Evolutionary conservation across 2,329 filamentous ascomycete species (phyloP).

Genomic region (Madurella fahalii): DNA sequence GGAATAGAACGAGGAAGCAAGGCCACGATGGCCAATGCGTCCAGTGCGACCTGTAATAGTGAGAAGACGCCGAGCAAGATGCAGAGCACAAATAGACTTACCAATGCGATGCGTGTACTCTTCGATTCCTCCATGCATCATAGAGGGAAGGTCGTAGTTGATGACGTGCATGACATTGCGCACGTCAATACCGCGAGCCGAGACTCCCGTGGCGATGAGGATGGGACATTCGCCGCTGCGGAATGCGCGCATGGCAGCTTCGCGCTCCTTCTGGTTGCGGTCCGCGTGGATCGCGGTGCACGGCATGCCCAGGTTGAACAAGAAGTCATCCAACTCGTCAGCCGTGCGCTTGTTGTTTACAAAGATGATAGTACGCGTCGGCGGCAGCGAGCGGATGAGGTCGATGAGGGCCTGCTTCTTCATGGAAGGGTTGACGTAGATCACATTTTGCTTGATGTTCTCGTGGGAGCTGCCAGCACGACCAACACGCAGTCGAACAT

Average conservation of each 20-base stretch:
- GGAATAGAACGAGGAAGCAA: constrained; percentile 86
- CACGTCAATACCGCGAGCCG: constrained; percentile 85
- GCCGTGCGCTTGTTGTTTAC: constrained; percentile 75
- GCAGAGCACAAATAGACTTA: constrained; percentile 38
- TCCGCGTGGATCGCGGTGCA: constrained; percentile 85
- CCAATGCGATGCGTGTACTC: constrained; percentile 95
- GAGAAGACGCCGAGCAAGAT: neutral
- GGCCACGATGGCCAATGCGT: constrained; percentile 81
- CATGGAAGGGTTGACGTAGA: constrained; percentile 58
- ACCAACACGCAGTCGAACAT: constrained; percentile 80
- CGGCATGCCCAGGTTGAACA: constrained; percentile 76
- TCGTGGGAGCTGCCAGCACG: constrained; percentile 76
- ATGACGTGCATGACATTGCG: constrained; percentile 84
- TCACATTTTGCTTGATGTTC: constrained; percentile 77
- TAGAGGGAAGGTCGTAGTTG: constrained; percentile 82
- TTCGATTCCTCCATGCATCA: constrained; percentile 76
- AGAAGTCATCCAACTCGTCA: constrained; percentile 81
- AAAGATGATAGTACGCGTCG: constrained; percentile 82
- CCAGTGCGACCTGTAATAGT: constrained; percentile 72
- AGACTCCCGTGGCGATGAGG: constrained; percentile 79
- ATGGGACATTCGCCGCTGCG: constrained; percentile 70
- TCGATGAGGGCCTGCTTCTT: constrained; percentile 72
- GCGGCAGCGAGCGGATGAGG: constrained; percentile 64
- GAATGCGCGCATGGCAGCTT: constrained; percentile 87
- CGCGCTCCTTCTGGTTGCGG: constrained; percentile 84